Percentiles rank a stretch among this genome's conserved stretches.
Conservation (phyloP, 768 basidiomycete genomes). For the Coprinellus aureogranulatus region DNA sequence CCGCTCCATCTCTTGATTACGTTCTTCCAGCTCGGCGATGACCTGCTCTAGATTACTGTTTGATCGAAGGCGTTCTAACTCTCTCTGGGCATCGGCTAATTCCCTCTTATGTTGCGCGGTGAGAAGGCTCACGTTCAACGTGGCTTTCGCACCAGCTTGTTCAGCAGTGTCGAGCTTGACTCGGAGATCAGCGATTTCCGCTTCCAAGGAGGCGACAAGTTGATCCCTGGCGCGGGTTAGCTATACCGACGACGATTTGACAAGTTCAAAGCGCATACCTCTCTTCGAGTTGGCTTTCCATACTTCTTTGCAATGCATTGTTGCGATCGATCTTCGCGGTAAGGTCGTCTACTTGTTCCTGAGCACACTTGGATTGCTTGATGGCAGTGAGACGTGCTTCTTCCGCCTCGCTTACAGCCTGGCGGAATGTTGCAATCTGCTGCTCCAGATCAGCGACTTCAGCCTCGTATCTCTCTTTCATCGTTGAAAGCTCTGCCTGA, state of each 20-base stretch:
- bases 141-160: slow-evolving; percentile 57
- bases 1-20: slow-evolving; percentile 74
- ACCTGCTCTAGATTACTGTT: slow-evolving; percentile 55
- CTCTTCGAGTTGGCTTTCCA: slow-evolving; percentile 64
- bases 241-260: slow-evolving; percentile 7
- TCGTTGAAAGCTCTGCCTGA: background rate
- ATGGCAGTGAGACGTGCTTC: background rate
- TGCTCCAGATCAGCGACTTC: slow-evolving; percentile 1
- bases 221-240: slow-evolving; percentile 41
- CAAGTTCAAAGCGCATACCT: slow-evolving; percentile 38
- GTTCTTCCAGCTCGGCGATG: slow-evolving; percentile 62
- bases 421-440: slow-evolving; percentile 4
- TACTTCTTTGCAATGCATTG: slow-evolving; percentile 56
- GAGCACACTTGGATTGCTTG: slow-evolving; percentile 48
- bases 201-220: slow-evolving; percentile 36
- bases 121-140: slow-evolving; percentile 65
- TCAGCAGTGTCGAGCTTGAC: slow-evolving; percentile 51
- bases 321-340: slow-evolving; percentile 66
- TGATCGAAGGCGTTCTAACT: slow-evolving; percentile 51
- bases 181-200: slow-evolving; percentile 40
- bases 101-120: slow-evolving; percentile 66
- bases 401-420: slow-evolving; percentile 1
- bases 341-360: slow-evolving; percentile 55
- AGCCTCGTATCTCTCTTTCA: background rate
- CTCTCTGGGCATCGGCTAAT: slow-evolving; percentile 53